These are phyloP conservation scores for Pseudogymnoascus sp. DNA, from an alignment of 2,329 filamentous ascomycete genomes.

Conservation along the genomic window DNA sequence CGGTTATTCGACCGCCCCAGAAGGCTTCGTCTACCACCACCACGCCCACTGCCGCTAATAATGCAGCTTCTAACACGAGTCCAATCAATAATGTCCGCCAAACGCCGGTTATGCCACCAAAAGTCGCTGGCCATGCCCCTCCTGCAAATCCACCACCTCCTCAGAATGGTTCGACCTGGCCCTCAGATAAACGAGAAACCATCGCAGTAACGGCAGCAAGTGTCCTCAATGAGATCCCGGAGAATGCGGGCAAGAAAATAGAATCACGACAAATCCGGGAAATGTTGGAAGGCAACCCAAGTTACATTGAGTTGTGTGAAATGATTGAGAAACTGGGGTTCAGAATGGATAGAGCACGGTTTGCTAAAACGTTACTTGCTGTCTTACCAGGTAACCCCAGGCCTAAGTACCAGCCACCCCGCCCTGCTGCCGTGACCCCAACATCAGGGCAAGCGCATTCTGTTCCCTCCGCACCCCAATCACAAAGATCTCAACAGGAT, in stretches of 20 bases:
- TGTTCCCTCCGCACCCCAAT: neutral
- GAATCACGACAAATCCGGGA: neutral
- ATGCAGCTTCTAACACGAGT: neutral
- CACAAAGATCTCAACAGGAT: neutral
- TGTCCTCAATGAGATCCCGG: slow-evolving; percentile 7
- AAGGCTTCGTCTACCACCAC: neutral
- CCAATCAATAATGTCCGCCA: neutral
- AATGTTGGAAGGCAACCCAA: slow-evolving; percentile 12
- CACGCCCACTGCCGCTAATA: neutral
- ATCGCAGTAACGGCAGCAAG: slow-evolving; percentile 9
- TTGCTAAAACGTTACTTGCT: slow-evolving; percentile 11
- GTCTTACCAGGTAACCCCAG: neutral
- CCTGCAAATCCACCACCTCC: neutral
- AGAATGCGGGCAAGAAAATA: slow-evolving; percentile 12
- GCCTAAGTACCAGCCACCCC: neutral
- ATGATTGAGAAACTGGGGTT: slow-evolving; percentile 13
- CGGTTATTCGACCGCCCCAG: neutral
- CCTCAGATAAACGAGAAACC: neutral
- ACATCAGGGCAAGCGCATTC: neutral
- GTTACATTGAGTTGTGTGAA: slow-evolving; percentile 12
- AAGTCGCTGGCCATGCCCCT: neutral
- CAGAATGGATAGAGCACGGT: slow-evolving; percentile 9
- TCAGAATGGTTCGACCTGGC: slow-evolving; percentile 4
- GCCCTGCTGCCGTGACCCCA: neutral
- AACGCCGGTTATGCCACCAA: neutral